Evolutionary conservation across 805 yeast species (phyloP).

Genomic region (Metschnikowia lachancei): DNA sequence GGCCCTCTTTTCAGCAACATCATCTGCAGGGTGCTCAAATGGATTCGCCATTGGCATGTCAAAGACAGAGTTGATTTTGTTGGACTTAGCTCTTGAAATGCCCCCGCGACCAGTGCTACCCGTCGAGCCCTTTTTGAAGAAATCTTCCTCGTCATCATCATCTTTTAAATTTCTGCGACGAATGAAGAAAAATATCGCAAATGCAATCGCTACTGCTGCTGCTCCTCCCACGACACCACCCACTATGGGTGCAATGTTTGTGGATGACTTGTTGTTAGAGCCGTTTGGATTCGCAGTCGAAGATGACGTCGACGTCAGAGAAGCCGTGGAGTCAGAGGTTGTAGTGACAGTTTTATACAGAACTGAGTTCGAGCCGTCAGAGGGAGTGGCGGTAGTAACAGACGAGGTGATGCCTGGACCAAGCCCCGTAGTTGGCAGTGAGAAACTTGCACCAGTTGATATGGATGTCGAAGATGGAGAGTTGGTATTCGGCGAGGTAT

Average conservation of each 20-base stretch:
- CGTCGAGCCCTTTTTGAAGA: slow-evolving; percentile 27
- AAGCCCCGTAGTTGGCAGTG: slow-evolving; percentile 1
- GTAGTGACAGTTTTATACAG: slow-evolving; percentile 15
- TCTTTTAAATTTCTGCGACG: slow-evolving; percentile 48
- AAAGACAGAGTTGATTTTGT: slow-evolving; percentile 35
- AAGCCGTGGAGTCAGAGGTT: slow-evolving; percentile 13
- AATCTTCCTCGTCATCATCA: slow-evolving; percentile 45
- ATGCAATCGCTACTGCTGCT: slow-evolving; percentile 27
- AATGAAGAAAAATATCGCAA: slow-evolving; percentile 30
- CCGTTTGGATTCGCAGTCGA: neutral
- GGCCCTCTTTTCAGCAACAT: slow-evolving; percentile 26
- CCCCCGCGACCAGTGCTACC: slow-evolving; percentile 43
- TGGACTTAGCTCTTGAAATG: slow-evolving; percentile 14
- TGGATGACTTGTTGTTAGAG: slow-evolving; percentile 21
- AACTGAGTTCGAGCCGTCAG: slow-evolving; percentile 4
- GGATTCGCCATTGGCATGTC: slow-evolving; percentile 53
- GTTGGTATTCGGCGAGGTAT: slow-evolving; percentile 1
- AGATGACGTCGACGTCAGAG: slow-evolving; percentile 4
- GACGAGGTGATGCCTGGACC: slow-evolving; percentile 1
- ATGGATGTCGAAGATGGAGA: slow-evolving; percentile 4
- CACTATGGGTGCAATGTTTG: slow-evolving; percentile 40
- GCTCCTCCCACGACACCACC: slow-evolving; percentile 48
- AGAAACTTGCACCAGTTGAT: neutral
- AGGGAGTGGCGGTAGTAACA: slow-evolving; percentile 2
- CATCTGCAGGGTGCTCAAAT: slow-evolving; percentile 59